Percentiles rank a stretch among this genome's conserved stretches.
phyloP scores from a whole-genome alignment of 2,329 filamentous ascomycete genomes.

The Aspergillus viridinutans region DNA sequence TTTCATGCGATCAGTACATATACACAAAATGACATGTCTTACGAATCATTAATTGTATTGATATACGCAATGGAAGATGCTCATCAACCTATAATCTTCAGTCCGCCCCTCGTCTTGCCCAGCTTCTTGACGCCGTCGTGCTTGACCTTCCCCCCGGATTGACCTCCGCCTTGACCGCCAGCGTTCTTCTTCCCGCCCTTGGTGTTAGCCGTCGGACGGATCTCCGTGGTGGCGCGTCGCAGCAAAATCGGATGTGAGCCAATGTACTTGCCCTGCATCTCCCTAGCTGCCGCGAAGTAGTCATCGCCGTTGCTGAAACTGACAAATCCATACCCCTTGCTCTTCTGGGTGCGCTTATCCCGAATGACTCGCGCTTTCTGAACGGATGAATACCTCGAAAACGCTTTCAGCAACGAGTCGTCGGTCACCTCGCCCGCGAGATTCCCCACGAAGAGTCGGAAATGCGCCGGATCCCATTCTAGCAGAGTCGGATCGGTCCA shows the following conservation, averaged over 20 bases:
- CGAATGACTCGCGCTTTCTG: slow-evolving; percentile 90
- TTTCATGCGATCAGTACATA: neutral
- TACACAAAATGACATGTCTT: neutral
- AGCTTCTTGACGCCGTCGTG: slow-evolving; percentile 44
- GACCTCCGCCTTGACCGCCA: slow-evolving; percentile 25
- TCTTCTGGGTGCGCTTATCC: slow-evolving; percentile 94
- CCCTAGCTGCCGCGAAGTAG: slow-evolving; percentile 91
- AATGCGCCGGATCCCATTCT: slow-evolving; percentile 93
- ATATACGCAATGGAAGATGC: neutral
- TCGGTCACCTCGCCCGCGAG: slow-evolving; percentile 96
- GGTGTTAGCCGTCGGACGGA: slow-evolving; percentile 69
- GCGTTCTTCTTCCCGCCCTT: slow-evolving; percentile 57
- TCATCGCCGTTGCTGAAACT: slow-evolving; percentile 94
- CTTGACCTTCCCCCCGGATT: slow-evolving; percentile 40
- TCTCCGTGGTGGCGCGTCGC: slow-evolving; percentile 85
- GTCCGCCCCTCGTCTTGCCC: slow-evolving; percentile 43
- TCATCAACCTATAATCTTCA: slow-evolving; percentile 42
- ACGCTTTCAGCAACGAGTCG: slow-evolving; percentile 90
- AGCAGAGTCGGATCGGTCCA: slow-evolving; percentile 87
- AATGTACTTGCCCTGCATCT: slow-evolving; percentile 99
- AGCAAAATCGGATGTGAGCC: slow-evolving; percentile 90
- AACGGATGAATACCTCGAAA: slow-evolving; percentile 79
- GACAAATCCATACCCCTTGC: slow-evolving; percentile 93
- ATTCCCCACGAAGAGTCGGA: slow-evolving; percentile 94
- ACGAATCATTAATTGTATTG: neutral